Evolutionary conservation across 768 basidiomycete species (phyloP), one percentile per base, ranked within the genome.

Genomic region (Galerina sulciceps): DNA sequence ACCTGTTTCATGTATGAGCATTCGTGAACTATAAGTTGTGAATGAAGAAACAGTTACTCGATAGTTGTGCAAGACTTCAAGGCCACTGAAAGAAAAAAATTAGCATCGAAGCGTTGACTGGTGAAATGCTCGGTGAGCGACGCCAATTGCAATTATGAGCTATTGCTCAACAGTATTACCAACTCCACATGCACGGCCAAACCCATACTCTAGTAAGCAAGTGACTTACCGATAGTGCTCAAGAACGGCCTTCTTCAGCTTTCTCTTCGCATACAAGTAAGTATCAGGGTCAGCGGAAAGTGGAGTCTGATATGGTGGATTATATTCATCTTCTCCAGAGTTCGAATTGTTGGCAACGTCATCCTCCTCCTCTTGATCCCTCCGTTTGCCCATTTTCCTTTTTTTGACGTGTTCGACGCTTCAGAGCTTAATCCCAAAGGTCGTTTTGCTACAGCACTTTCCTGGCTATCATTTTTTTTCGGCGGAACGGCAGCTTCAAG

Each of bases 11-110:
- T 8, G 26, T 31, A 31, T 31, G 26, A 8, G 8, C 26, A 31
- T 31, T 8, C 26, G 8, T 31, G 8, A 8, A 31, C 8, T 31
- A 54, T 31, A 31, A 34, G 40, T 38, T 20, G 1, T n/a, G 5
- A 14, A 1, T 50, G 23, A 13, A 17, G 42, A 14, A 3, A 8
- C 41, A 2, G 84, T 14, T 68, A 94, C 94, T 34, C 94, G 83
- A 72, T 96, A 99, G 68, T 93, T 93, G 65, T 94, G 91, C 60
- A 99, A 78, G 51, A 89, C 75, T 69, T 96, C 94, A 18, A 97
- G 76, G 10, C 84, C 89, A 15, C 93, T 91, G 65, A 13, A 22
- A 46, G 50, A 31, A 36, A 47, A 20, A 53, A 22, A 14, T 44
- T 10, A 47, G 44, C 6, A 40, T 6, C 23, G 17, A 48, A 4